Base-by-base conservation (phyloP, 2,329 filamentous ascomycete species). In the Xylaria multiplex region DNA sequence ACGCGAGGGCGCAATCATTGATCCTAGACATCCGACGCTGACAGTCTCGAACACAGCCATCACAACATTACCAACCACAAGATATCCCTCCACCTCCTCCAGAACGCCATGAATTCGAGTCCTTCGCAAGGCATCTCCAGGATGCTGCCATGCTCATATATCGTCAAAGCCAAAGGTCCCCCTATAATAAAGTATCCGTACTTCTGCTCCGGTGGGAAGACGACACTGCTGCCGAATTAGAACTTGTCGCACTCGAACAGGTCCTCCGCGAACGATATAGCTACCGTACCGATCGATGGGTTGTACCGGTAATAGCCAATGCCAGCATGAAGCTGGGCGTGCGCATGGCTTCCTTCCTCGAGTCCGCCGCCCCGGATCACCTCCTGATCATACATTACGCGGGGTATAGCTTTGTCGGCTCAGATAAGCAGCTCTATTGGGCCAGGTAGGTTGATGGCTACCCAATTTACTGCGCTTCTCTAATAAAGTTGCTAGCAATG, bases 81-180 rank as follows among this genome's bases (percentile, higher is more conserved):
- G 75, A 77, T 32, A 67, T 64, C 14, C 70, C 73, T 52, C 76
- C 74, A 50, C 75, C 75, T 52, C 72, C 76, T 42, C 73, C 74
- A 8, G 83, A 87, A 72, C 83, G 85, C 70, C 83, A 87, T 77
- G 87, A 90, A 72, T 90, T 90, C 78, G 88, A 90, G 77, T 84
- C 86, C 59, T 90, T 90, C 74, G 88, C 88, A 66, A 84, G 88
- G 53, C 88, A 90, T 79, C 83, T 90, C 50, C 88, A 90, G 75
- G 88, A 90, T 83, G 88, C 88, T 56, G 88, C 88, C 69, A 89
- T 89, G 84, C 81, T 89, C 72, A 89, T 90, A 70, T 86, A 89
- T 75, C 83, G 86, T 68, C 87, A 89, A 77, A 86, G 86, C 52
- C 85, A 89, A 73, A 83, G 82, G 64, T 81, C 83, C 2, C 83